Evolutionary conservation across 495 filamentous ascomycete species (phyloP).

Genomic region (Cladorrhinum samala): DNA sequence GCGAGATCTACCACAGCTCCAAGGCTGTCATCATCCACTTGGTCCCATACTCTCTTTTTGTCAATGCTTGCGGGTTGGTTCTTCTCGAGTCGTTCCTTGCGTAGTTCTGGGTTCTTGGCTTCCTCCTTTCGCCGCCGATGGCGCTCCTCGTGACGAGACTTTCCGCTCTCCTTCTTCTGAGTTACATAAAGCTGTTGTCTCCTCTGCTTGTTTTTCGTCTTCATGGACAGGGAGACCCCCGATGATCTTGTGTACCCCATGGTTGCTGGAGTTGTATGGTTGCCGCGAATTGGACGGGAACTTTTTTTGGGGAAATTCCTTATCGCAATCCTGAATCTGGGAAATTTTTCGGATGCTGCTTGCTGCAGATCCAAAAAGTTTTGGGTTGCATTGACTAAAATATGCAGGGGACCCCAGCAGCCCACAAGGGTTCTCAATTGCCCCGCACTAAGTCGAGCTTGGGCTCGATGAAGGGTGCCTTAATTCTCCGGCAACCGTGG

Average conservation of each 20-base stretch:
- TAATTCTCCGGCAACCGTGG: background rate
- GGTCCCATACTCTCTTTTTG: constrained; percentile 88
- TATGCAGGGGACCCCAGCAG: background rate
- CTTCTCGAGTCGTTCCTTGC: constrained; percentile 59
- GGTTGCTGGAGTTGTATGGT: background rate
- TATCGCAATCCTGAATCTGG: background rate
- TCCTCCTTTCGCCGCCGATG: constrained; percentile 78
- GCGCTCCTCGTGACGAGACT: constrained; percentile 66
- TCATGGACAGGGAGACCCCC: constrained; percentile 24
- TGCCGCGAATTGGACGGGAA: background rate
- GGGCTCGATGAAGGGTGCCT: background rate
- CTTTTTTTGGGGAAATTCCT: background rate
- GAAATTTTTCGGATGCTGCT: background rate
- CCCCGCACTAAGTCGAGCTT: background rate
- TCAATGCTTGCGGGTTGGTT: constrained; percentile 85
- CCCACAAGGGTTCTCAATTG: background rate
- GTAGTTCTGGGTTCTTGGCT: constrained; percentile 70
- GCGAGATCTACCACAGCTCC: constrained; percentile 73
- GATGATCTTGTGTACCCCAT: constrained; percentile 17
- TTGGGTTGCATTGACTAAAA: background rate
- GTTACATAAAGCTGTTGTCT: constrained; percentile 69
- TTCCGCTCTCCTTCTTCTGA: constrained; percentile 67
- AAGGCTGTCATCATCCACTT: constrained; percentile 71
- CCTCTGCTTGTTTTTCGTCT: constrained; percentile 61
- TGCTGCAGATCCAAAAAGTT: background rate